Evolutionary conservation across 257 asterid genomes (phyloP).

Genomic region (Solanum okadae): DNA sequence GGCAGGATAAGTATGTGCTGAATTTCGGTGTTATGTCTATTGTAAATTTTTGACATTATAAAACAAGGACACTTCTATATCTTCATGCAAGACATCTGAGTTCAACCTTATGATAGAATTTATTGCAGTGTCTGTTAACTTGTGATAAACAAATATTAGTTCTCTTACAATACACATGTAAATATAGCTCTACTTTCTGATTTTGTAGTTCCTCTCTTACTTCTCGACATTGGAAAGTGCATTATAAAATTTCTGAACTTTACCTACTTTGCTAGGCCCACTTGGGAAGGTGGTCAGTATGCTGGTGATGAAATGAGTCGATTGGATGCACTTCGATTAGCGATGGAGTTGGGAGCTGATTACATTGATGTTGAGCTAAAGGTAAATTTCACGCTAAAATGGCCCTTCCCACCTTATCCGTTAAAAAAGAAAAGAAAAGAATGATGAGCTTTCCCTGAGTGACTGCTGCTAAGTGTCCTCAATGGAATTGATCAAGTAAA

Average conservation of each 20-base stretch:
- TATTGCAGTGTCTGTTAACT: background rate
- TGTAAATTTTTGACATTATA: background rate
- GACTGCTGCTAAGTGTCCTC: background rate
- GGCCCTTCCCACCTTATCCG: background rate
- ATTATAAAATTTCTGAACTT: background rate
- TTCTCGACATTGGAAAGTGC: background rate
- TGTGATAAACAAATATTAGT: background rate
- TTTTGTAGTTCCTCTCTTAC: background rate
- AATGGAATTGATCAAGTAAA: background rate
- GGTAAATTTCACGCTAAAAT: slow-evolving; percentile 24
- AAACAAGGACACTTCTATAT: background rate
- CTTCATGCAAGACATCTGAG: background rate
- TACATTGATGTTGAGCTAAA: slow-evolving; percentile 91
- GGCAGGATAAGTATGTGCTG: background rate
- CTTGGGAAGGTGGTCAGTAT: slow-evolving; percentile 96
- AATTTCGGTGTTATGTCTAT: background rate
- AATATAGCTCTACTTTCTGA: background rate
- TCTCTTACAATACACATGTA: background rate
- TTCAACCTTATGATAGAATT: background rate
- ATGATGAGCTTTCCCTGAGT: background rate
- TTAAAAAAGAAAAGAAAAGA: background rate
- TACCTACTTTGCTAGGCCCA: slow-evolving; percentile 48
- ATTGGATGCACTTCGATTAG: slow-evolving; percentile 52
- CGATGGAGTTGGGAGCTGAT: slow-evolving; percentile 97
- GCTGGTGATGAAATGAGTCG: slow-evolving; percentile 77